Base-by-base conservation (phyloP, 768 basidiomycete genomes). In the Macrolepiota albuminosa region DNA sequence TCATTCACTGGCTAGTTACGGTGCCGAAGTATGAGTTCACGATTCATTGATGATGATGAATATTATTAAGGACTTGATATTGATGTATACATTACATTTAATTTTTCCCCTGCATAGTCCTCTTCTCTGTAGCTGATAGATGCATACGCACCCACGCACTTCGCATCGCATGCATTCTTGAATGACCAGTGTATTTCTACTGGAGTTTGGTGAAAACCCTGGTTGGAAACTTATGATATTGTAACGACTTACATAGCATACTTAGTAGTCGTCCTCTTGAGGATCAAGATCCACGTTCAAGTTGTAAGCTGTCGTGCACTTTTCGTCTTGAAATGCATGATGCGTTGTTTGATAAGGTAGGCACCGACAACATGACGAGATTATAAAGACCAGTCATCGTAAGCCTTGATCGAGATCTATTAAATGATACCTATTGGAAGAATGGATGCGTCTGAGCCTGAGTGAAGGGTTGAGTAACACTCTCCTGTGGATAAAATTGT, bases 151-250 rank as follows among this genome's bases (percentile, higher is more conserved):
- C 31, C 11, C 33, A 18, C 29, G 31, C 36, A 18, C 21, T 36
- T 5, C 33, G 42, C 43, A 24, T 46, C 26, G 13, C 37, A n/a
- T 37, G 14, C 6, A 21, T 24, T 52, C 50, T 52, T 36, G 24
- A 21, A 13, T n/a, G 13, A 21, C 13, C 13, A 21, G n/a, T 58
- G 58, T 59, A 56, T 56, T 36, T 59, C 52, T 59, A 62, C 21
- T 39, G 24, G 10, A 45, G 51, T 36, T 54, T 21, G 43, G 45
- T 52, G 45, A 40, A 36, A 52, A 39, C 51, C 42, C 33, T 52
- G 57, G 54, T 33, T 56, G 57, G 49, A 56, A 52, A 48, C 45
- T 55, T 55, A 26, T 7, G 37, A 52, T 53, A 56, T 31, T 59
- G 53, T 59, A 59, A 55, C 54, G 50, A 40, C 40, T 4, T 40